These are phyloP conservation scores for Bifiguratus adelaidae DNA, from an alignment of 192 early-diverging fungal genomes.

Conservation along the genomic window DNA sequence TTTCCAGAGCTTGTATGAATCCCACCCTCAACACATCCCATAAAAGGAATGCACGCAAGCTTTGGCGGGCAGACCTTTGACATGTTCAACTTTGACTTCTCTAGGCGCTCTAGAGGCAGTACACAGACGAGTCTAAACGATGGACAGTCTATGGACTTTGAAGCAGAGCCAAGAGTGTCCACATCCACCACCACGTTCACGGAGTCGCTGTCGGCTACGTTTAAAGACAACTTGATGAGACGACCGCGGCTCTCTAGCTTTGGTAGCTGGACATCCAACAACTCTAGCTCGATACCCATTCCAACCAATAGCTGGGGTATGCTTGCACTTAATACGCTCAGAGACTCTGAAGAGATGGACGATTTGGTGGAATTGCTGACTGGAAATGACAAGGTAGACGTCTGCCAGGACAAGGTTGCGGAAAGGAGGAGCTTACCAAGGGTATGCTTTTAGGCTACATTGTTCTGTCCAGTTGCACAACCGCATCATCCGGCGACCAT, in stretches of 20 bases:
- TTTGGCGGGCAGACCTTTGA: no score
- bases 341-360: constrained; percentile 9
- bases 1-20: constrained; percentile 30
- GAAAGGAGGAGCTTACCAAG: neutral
- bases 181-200: neutral
- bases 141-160: no score
- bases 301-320: constrained; percentile 22
- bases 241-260: no score
- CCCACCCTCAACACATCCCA: no score
- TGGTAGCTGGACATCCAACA: no score
- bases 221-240: no score
- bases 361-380: constrained; percentile 12
- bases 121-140: no score
- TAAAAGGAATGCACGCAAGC: no score
- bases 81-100: no score
- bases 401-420: neutral
- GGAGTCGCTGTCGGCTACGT: no score
- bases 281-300: constrained; percentile 17
- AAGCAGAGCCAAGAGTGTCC: no score
- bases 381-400: constrained; percentile 1
- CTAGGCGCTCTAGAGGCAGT: no score
- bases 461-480: constrained; percentile 14
- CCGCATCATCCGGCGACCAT: constrained; percentile 13
- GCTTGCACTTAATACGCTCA: constrained; percentile 10
- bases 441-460: constrained; percentile 1